Evolutionary conservation across 345 rosid species (phyloP).

Genomic region (Heritiera littoralis): DNA sequence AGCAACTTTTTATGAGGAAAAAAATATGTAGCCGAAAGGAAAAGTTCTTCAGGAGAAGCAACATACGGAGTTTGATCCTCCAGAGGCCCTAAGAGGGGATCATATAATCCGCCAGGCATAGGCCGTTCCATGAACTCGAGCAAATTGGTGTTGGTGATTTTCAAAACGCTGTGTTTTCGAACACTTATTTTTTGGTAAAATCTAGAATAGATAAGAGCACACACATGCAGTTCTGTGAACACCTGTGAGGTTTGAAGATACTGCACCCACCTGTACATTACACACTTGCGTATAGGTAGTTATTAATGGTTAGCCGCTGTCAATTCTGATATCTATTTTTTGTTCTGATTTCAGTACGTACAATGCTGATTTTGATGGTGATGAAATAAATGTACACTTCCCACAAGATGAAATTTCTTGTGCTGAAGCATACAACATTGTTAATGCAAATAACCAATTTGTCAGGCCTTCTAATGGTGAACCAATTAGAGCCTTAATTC

Average conservation of each 20-base stretch:
- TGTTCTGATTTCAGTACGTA: conserved; percentile 69
- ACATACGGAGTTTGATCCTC: too few species aligned
- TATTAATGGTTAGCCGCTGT: not conserved
- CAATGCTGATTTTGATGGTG: conserved; percentile 99
- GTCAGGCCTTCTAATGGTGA: conserved; percentile 94
- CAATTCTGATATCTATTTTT: not conserved
- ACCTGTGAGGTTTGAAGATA: not conserved
- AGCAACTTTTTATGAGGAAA: too few species aligned
- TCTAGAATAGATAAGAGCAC: not conserved
- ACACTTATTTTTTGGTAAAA: too few species aligned
- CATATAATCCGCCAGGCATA: too few species aligned
- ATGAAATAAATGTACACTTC: conserved; percentile 99
- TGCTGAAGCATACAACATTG: conserved; percentile 96
- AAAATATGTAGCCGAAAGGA: too few species aligned
- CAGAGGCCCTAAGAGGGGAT: too few species aligned
- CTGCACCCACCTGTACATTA: not conserved
- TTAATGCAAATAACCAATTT: conserved; percentile 96
- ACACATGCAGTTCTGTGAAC: not conserved
- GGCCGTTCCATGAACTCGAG: too few species aligned
- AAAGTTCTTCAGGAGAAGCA: too few species aligned
- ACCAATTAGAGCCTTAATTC: conserved; percentile 88
- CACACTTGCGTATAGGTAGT: conserved; percentile 14
- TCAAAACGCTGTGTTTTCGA: too few species aligned
- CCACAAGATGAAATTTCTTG: conserved; percentile 99
- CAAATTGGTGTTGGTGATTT: too few species aligned